phyloP scores from a whole-genome alignment of 805 yeast species.

The Ogataea methanolica region DNA sequence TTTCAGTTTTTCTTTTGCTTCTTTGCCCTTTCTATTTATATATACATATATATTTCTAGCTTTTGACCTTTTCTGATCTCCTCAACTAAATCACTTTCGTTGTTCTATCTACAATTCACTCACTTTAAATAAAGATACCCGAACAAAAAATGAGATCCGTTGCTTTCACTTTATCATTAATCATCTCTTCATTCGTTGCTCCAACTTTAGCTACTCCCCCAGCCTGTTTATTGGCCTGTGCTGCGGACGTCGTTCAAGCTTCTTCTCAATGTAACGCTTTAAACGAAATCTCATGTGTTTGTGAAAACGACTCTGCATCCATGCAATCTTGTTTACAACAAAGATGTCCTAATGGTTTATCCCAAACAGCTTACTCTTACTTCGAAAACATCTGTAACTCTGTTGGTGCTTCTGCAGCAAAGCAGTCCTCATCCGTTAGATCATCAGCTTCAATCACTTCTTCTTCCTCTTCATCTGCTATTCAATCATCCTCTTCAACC shows the following conservation, averaged over 20 bases:
- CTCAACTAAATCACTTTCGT: neutral
- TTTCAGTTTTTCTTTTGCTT: neutral
- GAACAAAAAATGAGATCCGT: slow-evolving; percentile 16
- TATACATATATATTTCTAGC: no score
- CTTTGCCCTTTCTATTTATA: neutral
- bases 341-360: slow-evolving; percentile 63
- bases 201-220: slow-evolving; percentile 68
- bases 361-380: slow-evolving; percentile 53
- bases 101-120: neutral
- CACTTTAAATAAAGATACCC: neutral
- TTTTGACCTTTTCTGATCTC: no score
- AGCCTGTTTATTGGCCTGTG: slow-evolving; percentile 89
- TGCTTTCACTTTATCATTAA: slow-evolving; percentile 20
- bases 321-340: slow-evolving; percentile 59
- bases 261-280: slow-evolving; percentile 53
- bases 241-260: slow-evolving; percentile 56
- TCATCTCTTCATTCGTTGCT: slow-evolving; percentile 36
- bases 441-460: slow-evolving; percentile 27
- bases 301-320: slow-evolving; percentile 49
- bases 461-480: slow-evolving; percentile 22
- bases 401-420: slow-evolving; percentile 34
- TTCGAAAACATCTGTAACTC: slow-evolving; percentile 52
- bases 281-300: slow-evolving; percentile 65
- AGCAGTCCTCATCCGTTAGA: slow-evolving; percentile 28
- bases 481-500: slow-evolving; percentile 20